These are phyloP conservation scores for Aspergillus biplanus DNA, from an alignment of 495 filamentous ascomycete species.

Conservation along the genomic window DNA sequence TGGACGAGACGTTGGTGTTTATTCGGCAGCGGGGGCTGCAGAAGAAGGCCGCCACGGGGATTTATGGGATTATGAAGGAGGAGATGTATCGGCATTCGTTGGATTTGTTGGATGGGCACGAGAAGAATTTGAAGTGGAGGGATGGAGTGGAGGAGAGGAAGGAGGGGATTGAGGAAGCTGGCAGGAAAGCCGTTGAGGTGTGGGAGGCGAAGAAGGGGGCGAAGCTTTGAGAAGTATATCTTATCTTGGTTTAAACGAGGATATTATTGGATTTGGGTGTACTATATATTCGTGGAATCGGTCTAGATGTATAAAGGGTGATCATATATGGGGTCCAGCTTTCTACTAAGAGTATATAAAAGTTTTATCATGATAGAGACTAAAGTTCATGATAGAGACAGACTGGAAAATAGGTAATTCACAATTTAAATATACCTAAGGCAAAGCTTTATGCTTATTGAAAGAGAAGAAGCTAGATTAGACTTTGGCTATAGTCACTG, in stretches of 20 bases:
- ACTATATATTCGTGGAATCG: too few relatives aligned
- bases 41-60: conserved; percentile 60
- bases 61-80: conserved; percentile 69
- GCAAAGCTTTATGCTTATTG: too few relatives aligned
- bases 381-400: too few relatives aligned
- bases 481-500: too few relatives aligned
- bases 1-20: conserved; percentile 61
- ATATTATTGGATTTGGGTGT: too few relatives aligned
- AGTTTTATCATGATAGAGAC: too few relatives aligned
- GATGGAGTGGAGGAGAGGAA: conserved; percentile 40
- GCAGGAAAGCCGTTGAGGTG: conserved; percentile 33
- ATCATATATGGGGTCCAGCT: too few relatives aligned
- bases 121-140: conserved; percentile 49
- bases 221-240: conserved; percentile 44
- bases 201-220: conserved; percentile 49
- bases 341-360: too few relatives aligned
- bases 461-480: too few relatives aligned
- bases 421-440: too few relatives aligned
- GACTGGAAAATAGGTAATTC: too few relatives aligned
- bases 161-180: conserved; percentile 27
- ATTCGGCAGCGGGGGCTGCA: conserved; percentile 58
- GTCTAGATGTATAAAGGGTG: too few relatives aligned
- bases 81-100: conserved; percentile 73
- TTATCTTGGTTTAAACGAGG: not conserved
- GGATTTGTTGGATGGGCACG: conserved; percentile 51